Percentiles rank a stretch among this genome's conserved stretches.
phyloP scores from a whole-genome alignment of 495 filamentous ascomycete genomes.

The Aspergillus panamensis region DNA sequence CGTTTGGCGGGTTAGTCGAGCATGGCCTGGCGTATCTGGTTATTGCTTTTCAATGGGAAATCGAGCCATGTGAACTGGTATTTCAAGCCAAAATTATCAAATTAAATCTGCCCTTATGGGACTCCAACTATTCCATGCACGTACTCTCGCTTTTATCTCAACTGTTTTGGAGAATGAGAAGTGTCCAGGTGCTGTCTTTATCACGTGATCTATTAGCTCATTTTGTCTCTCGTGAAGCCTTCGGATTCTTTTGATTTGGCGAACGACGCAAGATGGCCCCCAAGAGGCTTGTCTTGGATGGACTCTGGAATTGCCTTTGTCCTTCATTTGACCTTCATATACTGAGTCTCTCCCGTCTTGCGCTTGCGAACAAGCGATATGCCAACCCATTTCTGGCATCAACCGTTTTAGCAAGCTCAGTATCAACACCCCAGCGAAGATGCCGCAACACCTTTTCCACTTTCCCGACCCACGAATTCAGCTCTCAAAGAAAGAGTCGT shows the following conservation, averaged over 20 bases:
- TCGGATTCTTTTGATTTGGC: background rate
- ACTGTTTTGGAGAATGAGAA: background rate
- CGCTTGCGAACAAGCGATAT: conserved; percentile 16
- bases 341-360: conserved; percentile 15
- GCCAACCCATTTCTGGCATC: conserved; percentile 8
- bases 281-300: conserved; percentile 51
- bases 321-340: conserved; percentile 45
- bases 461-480: background rate
- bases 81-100: conserved; percentile 7
- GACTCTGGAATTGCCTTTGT: conserved; percentile 65
- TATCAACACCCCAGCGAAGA: conserved; percentile 21
- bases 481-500: background rate
- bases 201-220: background rate
- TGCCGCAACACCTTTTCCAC: conserved; percentile 22
- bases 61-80: conserved; percentile 28
- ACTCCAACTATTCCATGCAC: background rate
- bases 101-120: background rate
- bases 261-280: conserved; percentile 42
- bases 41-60: conserved; percentile 41
- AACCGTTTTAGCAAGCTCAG: conserved; percentile 9
- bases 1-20: conserved; percentile 37
- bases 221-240: background rate
- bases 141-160: background rate
- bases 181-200: background rate
- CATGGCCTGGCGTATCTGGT: conserved; percentile 48